These are phyloP conservation scores for Microascus cirrosus DNA, from an alignment of 2,329 filamentous ascomycete species.

Conservation along the genomic window DNA sequence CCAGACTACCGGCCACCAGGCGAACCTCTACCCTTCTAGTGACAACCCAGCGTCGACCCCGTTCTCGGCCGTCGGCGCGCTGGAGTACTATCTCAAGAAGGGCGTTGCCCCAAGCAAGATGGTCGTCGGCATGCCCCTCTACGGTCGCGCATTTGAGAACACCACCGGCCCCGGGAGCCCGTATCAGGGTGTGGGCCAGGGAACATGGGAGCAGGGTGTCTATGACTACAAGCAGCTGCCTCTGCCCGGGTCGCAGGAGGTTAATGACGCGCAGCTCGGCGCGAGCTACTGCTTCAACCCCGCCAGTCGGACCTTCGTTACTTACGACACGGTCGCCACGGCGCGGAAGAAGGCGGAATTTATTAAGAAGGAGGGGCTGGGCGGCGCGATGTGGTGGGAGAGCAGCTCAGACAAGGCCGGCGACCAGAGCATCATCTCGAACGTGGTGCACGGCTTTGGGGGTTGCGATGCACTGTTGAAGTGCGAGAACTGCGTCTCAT, in stretches of 20 bases:
- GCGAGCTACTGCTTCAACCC: slow-evolving; percentile 72
- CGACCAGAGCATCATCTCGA: slow-evolving; percentile 55
- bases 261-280: slow-evolving; percentile 48
- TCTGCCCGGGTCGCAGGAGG: slow-evolving; percentile 51
- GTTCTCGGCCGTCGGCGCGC: slow-evolving; percentile 61
- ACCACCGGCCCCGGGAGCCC: slow-evolving; percentile 63
- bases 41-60: slow-evolving; percentile 56
- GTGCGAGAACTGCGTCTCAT: slow-evolving; percentile 48
- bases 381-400: slow-evolving; percentile 98
- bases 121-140: slow-evolving; percentile 84
- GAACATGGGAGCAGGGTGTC: slow-evolving; percentile 75
- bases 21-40: slow-evolving; percentile 58
- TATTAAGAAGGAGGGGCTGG: slow-evolving; percentile 55
- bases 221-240: slow-evolving; percentile 87
- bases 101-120: slow-evolving; percentile 63
- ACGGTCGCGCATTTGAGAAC: slow-evolving; percentile 73
- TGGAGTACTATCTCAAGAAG: slow-evolving; percentile 56
- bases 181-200: slow-evolving; percentile 64
- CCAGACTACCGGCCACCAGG: slow-evolving; percentile 57
- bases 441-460: slow-evolving; percentile 49
- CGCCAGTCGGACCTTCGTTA: slow-evolving; percentile 54
- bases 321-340: slow-evolving; percentile 64
- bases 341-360: slow-evolving; percentile 61
- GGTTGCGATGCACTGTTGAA: slow-evolving; percentile 37
- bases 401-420: slow-evolving; percentile 64